Evolutionary conservation across 306 rosid species (phyloP).

Genomic region (Arachis hypogaea): DNA sequence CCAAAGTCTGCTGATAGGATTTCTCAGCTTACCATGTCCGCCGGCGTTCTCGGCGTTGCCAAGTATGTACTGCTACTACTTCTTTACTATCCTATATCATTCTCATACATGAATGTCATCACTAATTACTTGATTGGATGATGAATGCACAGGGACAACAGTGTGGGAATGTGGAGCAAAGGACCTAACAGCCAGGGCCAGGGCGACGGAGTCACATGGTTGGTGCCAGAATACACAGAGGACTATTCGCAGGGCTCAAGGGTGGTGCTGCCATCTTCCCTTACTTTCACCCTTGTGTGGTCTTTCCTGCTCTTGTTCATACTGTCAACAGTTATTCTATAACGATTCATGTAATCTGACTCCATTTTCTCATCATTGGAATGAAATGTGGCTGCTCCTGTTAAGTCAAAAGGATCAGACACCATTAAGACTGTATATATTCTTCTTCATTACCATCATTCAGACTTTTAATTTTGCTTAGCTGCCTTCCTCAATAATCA

Average conservation of each 20-base stretch:
- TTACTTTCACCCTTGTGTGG: neutral
- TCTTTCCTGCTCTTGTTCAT: neutral
- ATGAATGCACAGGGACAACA: slow-evolving; percentile 46
- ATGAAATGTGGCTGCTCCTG: slow-evolving; percentile 35
- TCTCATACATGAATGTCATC: neutral
- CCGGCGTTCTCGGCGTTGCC: slow-evolving; percentile 86
- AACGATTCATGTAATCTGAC: slow-evolving; percentile 26
- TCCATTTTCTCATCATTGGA: slow-evolving; percentile 33
- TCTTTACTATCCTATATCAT: neutral
- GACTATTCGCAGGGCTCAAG: slow-evolving; percentile 34
- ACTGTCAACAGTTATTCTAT: slow-evolving; percentile 30
- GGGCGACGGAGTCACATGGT: neutral
- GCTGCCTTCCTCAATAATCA: neutral
- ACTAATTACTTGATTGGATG: neutral
- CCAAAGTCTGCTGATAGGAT: slow-evolving; percentile 82
- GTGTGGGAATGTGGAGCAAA: slow-evolving; percentile 54
- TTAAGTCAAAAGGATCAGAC: slow-evolving; percentile 21
- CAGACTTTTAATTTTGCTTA: neutral
- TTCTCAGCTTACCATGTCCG: slow-evolving; percentile 63
- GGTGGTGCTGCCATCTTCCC: neutral
- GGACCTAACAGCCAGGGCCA: slow-evolving; percentile 32
- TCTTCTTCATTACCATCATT: neutral
- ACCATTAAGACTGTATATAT: slow-evolving; percentile 37
- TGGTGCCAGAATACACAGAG: slow-evolving; percentile 40
- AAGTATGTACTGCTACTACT: slow-evolving; percentile 43